A percentile compares a stretch with the other conserved stretches of the same genome.
Conservation (phyloP, 2,329 filamentous ascomycete genomes). For the Aschersonia sp. region DNA sequence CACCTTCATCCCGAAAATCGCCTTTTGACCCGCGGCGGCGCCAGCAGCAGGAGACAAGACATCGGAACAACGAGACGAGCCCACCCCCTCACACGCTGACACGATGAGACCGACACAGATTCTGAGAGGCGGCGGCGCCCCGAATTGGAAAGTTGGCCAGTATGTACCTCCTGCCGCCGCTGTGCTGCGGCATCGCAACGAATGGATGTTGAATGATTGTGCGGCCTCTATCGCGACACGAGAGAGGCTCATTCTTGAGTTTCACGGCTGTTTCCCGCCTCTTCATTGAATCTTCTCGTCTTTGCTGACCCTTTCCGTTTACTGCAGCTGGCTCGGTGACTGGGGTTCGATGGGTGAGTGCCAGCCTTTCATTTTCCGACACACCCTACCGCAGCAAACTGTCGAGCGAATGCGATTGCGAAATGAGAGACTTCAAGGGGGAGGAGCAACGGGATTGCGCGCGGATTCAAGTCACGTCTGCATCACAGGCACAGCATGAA, state of each 20-base stretch:
- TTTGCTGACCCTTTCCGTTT: not conserved
- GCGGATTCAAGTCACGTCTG: too few relatives aligned
- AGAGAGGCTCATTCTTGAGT: too few relatives aligned
- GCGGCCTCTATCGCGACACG: slow-evolving; percentile 17
- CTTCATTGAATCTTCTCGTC: not conserved
- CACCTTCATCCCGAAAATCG: not conserved
- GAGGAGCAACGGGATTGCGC: not conserved
- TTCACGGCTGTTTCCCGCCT: too few relatives aligned
- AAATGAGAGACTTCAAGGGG: not conserved
- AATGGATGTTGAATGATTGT: slow-evolving; percentile 4
- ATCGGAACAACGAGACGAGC: not conserved
- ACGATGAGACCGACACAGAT: slow-evolving; percentile 28
- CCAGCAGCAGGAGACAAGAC: not conserved
- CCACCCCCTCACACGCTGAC: slow-evolving; percentile 11
- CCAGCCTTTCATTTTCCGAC: slow-evolving; percentile 2
- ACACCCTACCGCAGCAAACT: not conserved
- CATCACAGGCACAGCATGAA: too few relatives aligned
- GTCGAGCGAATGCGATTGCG: not conserved
- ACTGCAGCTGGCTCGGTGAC: slow-evolving; percentile 51
- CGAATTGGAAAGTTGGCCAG: slow-evolving; percentile 18
- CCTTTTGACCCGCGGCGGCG: not conserved
- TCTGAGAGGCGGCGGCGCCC: slow-evolving; percentile 18
- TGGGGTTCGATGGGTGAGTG: slow-evolving; percentile 66
- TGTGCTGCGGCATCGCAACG: not conserved
- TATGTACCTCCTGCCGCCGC: slow-evolving; percentile 12